Base-by-base conservation (phyloP, 1,139 yeast species). In the Protomyces pachydermus region DNA sequence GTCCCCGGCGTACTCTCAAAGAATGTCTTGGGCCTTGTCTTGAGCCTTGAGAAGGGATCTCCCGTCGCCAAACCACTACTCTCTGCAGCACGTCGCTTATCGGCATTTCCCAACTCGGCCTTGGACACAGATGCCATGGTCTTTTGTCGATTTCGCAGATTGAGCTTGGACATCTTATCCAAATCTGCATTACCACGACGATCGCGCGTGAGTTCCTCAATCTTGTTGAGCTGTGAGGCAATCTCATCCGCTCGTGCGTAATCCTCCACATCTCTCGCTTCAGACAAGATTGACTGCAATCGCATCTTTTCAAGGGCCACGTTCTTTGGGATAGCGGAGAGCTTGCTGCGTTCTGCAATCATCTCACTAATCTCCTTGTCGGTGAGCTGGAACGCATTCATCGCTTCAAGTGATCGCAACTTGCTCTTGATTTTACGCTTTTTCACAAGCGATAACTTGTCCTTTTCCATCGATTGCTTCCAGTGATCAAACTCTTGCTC, bases 41-140 rank as follows among this genome's bases (percentile, higher is more conserved):
- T 87, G 72, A 93, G 81, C 74, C 98, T 83, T 68, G 90, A 85
- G 75, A 93, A 93, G 39, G 98, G 98, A 77, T 93, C 95, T 5
- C 62, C 62, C 20, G 78, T 77, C 62, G 81, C 80, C 38, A 79
- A 80, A 56, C 77, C 78, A 39, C 71, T 67, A 38, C 69, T 65
- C 46, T 73, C 74, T 0, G 80, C 77, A 66, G 80, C 76, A 2
- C 68, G 66, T 65, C 86, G 80, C 71, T 80, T 80, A 68, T 83
- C 87, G 5, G 81, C 79, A 54, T 86, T 83, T 70, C 79, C 80
- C 61, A 85, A 77, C 73, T 91, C 98, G 0, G 96, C 97, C 71
- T 83, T 82, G 71, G 96, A 84, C 68, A 91, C 84, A 64, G 84
- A 84, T 58, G 84, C 84, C 73, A 84, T 85, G 75, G 91, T 93